phyloP scores from a whole-genome alignment of 805 yeast genomes.

The Kluyveromyces starmeri region DNA sequence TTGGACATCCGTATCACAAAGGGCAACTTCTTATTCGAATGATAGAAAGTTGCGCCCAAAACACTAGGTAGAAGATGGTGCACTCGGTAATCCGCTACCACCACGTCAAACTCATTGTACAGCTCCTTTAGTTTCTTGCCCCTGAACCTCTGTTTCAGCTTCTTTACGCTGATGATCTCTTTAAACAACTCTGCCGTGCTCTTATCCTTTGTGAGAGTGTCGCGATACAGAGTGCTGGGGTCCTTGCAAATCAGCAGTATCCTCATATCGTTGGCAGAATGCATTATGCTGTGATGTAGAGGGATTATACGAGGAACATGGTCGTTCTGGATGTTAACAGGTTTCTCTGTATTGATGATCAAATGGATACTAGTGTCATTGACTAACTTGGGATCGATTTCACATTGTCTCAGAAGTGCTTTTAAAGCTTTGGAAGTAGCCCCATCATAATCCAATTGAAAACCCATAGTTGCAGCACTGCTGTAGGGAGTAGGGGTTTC shows the following conservation, averaged over 20 bases:
- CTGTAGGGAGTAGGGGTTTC: no score
- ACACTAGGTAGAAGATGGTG: slow-evolving; percentile 50
- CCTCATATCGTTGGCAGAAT: slow-evolving; percentile 39
- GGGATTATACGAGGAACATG: slow-evolving; percentile 53
- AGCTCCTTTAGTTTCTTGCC: slow-evolving; percentile 39
- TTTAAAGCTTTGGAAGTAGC: slow-evolving; percentile 17
- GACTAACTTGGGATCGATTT: slow-evolving; percentile 22
- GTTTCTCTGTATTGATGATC: slow-evolving; percentile 40
- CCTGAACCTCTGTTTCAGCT: slow-evolving; percentile 39
- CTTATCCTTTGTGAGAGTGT: slow-evolving; percentile 39
- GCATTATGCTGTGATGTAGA: slow-evolving; percentile 39
- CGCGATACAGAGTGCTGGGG: slow-evolving; percentile 51
- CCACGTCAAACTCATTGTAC: slow-evolving; percentile 53
- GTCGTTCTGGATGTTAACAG: slow-evolving; percentile 38
- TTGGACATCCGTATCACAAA: slow-evolving; percentile 51
- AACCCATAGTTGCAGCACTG: no score
- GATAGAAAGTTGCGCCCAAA: slow-evolving; percentile 53
- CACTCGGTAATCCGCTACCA: slow-evolving; percentile 62
- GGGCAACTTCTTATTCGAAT: slow-evolving; percentile 58
- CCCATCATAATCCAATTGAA: slow-evolving; percentile 6
- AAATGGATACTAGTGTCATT: slow-evolving; percentile 28
- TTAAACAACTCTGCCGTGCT: slow-evolving; percentile 55
- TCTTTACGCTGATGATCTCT: slow-evolving; percentile 51
- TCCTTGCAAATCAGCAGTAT: slow-evolving; percentile 65
- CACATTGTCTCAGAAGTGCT: slow-evolving; percentile 21